phyloP scores from a whole-genome alignment of 1,139 yeast genomes.

The Sugiyamaella castrensis region DNA sequence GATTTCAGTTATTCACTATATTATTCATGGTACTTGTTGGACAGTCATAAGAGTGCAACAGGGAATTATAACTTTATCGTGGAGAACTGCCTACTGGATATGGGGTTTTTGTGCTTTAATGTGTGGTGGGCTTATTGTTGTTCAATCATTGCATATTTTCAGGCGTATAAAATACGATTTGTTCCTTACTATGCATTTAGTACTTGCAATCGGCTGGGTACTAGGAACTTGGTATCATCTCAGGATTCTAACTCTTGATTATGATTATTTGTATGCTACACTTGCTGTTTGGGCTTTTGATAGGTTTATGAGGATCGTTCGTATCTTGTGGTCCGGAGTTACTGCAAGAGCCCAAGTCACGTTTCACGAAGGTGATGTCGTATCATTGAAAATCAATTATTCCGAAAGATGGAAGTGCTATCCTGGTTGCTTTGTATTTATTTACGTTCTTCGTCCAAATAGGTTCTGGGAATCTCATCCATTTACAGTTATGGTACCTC shows the following conservation, averaged over 20 bases:
- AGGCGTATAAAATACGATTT: constrained; percentile 61
- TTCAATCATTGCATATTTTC: constrained; percentile 49
- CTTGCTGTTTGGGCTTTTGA: constrained; percentile 43
- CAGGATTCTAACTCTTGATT: constrained; percentile 12
- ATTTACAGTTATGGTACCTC: constrained; percentile 49
- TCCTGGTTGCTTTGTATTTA: constrained; percentile 60
- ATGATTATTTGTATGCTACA: constrained; percentile 30
- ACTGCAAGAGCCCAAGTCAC: constrained; percentile 41
- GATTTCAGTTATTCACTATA: constrained; percentile 46
- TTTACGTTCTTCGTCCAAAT: constrained; percentile 46
- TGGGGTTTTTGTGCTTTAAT: constrained; percentile 57
- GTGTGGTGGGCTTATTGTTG: constrained; percentile 42
- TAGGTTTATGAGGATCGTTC: constrained; percentile 37
- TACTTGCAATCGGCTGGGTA: constrained; percentile 55
- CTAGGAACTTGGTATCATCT: constrained; percentile 63
- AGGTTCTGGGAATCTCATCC: constrained; percentile 65
- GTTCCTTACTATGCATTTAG: constrained; percentile 57
- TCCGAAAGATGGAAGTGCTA: constrained; percentile 41
- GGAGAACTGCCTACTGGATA: constrained; percentile 36
- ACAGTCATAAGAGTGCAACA: constrained; percentile 17
- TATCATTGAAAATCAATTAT: constrained; percentile 30
- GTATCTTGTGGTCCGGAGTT: constrained; percentile 43
- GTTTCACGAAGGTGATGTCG: constrained; percentile 28
- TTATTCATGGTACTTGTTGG: constrained; percentile 35
- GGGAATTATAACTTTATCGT: constrained; percentile 13